Conservation (phyloP, 768 basidiomycete species). For the Arthromyces matolae region DNA sequence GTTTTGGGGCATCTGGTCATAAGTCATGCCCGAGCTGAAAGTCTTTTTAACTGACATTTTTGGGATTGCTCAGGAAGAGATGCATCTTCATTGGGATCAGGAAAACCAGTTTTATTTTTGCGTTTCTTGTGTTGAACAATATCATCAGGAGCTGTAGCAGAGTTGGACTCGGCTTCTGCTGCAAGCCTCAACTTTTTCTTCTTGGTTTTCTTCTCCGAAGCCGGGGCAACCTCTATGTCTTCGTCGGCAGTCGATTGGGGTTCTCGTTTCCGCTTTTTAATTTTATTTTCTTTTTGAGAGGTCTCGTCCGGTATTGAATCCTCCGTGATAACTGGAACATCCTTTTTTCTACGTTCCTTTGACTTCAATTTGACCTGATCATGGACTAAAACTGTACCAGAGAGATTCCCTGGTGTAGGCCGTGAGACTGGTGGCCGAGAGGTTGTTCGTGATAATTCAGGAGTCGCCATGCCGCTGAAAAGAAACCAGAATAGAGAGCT, state of each 20-base stretch:
- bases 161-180: constrained; percentile 3
- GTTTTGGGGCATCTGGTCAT: background rate
- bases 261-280: constrained; percentile 22
- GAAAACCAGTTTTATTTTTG: constrained; percentile 42
- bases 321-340: background rate
- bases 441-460: background rate
- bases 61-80: constrained; percentile 33
- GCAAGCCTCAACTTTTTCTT: constrained; percentile 14
- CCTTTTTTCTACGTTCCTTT: constrained; percentile 1
- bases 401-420: background rate
- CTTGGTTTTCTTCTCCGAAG: constrained; percentile 16
- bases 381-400: no score
- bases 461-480: background rate
- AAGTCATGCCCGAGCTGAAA: background rate
- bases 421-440: constrained; percentile 6
- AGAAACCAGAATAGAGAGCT: background rate
- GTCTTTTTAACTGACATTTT: constrained; percentile 44
- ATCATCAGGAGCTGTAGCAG: constrained; percentile 4
- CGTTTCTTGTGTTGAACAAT: constrained; percentile 27
- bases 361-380: no score
- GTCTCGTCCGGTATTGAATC: background rate
- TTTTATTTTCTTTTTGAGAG: constrained; percentile 13
- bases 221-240: constrained; percentile 4
- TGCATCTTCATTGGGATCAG: constrained; percentile 39
- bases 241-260: constrained; percentile 6